phyloP scores from a whole-genome alignment of 768 basidiomycete species.

The Gloeopeniophorella convolvens region DNA sequence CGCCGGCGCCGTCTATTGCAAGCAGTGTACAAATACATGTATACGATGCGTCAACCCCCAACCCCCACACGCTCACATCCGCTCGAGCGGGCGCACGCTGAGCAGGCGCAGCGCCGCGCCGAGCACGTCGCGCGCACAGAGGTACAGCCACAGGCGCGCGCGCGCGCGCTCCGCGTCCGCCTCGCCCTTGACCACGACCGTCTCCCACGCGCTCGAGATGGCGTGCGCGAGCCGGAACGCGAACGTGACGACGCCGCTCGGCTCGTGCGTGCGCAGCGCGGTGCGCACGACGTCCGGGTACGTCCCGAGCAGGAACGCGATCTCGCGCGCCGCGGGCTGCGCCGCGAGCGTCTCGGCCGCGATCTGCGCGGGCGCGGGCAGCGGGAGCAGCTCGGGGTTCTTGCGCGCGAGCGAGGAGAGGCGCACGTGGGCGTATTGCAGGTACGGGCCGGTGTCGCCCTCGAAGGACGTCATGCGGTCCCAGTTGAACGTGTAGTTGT shows the following conservation, averaged over 20 bases:
- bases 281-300: conserved; percentile 90
- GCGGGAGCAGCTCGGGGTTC: conserved; percentile 79
- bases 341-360: conserved; percentile 59
- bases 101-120: conserved; percentile 80
- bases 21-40: background rate
- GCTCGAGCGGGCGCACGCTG: conserved; percentile 83
- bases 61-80: conserved; percentile 58
- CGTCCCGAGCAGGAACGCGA: conserved; percentile 76
- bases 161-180: conserved; percentile 66
- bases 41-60: background rate
- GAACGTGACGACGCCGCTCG: conserved; percentile 87
- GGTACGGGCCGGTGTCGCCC: conserved; percentile 92
- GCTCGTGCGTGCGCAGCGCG: conserved; percentile 81
- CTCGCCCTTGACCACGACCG: conserved; percentile 80
- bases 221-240: conserved; percentile 82
- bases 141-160: conserved; percentile 85
- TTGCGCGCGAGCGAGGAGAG: conserved; percentile 87
- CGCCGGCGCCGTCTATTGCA: too few relatives aligned
- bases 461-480: conserved; percentile 92
- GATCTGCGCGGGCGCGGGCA: conserved; percentile 64
- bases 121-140: conserved; percentile 86
- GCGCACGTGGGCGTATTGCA: conserved; percentile 95
- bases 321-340: conserved; percentile 72
- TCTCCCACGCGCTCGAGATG: conserved; percentile 91
- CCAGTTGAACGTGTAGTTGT: conserved; percentile 95